These are phyloP conservation scores for Phaseolus coccineus DNA, from an alignment of 331 rosid genomes.

Conservation along the genomic window DNA sequence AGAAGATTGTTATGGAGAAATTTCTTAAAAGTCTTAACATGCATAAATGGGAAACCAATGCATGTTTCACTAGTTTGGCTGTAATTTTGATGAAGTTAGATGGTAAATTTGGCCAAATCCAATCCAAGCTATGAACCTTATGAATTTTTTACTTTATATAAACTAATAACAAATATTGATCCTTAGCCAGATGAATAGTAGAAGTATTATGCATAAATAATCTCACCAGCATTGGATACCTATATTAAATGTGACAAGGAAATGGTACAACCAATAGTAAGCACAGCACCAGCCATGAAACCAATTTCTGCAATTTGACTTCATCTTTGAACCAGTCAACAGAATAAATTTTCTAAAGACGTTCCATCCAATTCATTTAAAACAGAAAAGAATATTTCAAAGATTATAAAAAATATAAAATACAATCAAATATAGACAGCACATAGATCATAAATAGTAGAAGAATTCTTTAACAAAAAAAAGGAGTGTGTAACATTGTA, in stretches of 20 bases:
- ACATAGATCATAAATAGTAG: neutral
- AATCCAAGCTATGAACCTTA: too few relatives aligned
- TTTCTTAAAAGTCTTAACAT: too few relatives aligned
- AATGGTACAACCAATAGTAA: neutral
- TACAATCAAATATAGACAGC: neutral
- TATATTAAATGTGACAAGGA: neutral
- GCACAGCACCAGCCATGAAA: neutral
- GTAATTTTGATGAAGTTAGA: too few relatives aligned
- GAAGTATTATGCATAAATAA: neutral
- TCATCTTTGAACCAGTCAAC: neutral
- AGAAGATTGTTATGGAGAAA: too few relatives aligned
- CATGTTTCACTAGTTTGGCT: too few relatives aligned
- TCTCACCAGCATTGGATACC: constrained; percentile 1
- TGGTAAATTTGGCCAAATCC: too few relatives aligned
- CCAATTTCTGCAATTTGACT: neutral
- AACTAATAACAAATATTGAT: too few relatives aligned
- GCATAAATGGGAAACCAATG: too few relatives aligned
- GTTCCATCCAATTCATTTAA: neutral
- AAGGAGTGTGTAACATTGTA: neutral
- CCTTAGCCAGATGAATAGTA: too few relatives aligned
- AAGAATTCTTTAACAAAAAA: too few relatives aligned
- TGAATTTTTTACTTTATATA: too few relatives aligned
- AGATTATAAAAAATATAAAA: neutral
- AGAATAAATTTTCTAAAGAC: neutral
- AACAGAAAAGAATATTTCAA: neutral